Base-by-base conservation (phyloP, 2,329 filamentous ascomycete genomes). In the Ustulina deusta region DNA sequence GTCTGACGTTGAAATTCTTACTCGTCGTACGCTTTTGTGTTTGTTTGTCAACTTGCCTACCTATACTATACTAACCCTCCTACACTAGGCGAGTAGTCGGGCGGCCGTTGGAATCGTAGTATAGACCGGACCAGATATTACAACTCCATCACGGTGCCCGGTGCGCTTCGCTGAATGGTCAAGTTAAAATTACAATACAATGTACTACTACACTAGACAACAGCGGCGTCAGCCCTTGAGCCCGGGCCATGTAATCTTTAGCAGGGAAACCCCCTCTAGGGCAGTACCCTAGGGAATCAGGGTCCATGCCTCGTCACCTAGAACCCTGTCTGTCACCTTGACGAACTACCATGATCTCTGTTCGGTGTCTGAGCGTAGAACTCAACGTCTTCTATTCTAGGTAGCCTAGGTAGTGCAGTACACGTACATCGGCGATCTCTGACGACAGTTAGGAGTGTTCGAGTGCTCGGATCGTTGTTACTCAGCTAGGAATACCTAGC, bases 121-220 rank as follows among this genome's bases (percentile, higher is more conserved):
- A 38, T 61, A 15, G 60, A 29, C 34, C 44, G 65, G 54, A 59
- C 46, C 61, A 61, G 58, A 68, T 51, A 66, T 60, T 70, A 63
- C 48, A 62, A 17, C 65, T 36, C 61, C 59, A 57, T 60, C 48
- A 58, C 34, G 57, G 54, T 55, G 55, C 27, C 46, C 58, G 58
- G 54, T 55, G 38, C 38, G 54, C 61, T 60, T 57, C 49, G 68
- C 61, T 65, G 22, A 68, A 13, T 70, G 68, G 61, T 40, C 49
- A 11, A 60, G 49, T 68, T 56, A 22, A 68, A 62, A 61, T 67
- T 61, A 65, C 64, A 17, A 42, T 40, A 56, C 22, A 56, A 9
- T 55, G 22, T 56, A 13, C 7, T 20, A 13, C 10, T 44, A 57
- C 11, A n/a, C 13, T 38, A 65, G 38, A 52, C 11, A 40, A 42